Base-by-base conservation (phyloP, 1,284 basidiomycete genomes). In the Apiotrichum sp. region DNA sequence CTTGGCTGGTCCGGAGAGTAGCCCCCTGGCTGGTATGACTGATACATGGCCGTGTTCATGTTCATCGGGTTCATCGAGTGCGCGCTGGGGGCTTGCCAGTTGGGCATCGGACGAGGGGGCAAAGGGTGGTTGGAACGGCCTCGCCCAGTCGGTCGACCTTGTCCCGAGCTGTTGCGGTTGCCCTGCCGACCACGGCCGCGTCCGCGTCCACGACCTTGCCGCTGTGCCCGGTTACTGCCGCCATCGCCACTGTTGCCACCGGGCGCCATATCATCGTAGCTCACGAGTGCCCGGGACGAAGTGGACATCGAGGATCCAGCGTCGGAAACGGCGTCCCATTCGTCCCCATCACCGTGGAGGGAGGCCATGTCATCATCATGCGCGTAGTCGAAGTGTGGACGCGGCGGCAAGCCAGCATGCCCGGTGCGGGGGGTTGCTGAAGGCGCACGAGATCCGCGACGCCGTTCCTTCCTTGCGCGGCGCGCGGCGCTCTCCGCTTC, bases 401-500 rank as follows among this genome's bases (percentile, higher is more conserved):
- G 50, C 0, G 57, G 33, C 8, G 72, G 71, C 31, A 72, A 53
- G 8, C 36, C 41, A 31, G 47, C 22, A n/a, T 45, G 47, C 22
- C 22, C 29, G 11, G 16, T 40, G 36, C 16, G 33, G 43, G 47
- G 47, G 44, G 34, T 14, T 47, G 32, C 45, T 38, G 50, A 53
- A 39, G 22, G 42, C 39, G 16, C 53, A 39, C 40, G 34, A 22
- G 40, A 52, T 36, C 55, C 43, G n/a, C 34, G 39, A 46, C 34
- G 49, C 50, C 47, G 53, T 33, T 51, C 47, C 50, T 55, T 58
- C 22, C 51, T 43, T 52, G 47, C 52, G 32, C 71, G 63, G 65
- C 77, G 79, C 35, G 79, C 79, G 47, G 75, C 77, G 5, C 75
- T 75, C 61, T 82, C 81, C 14, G 73, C 73, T 66, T 82, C 81